Evolutionary conservation across 2,329 filamentous ascomycete species (phyloP).

Genomic region (Alternaria arbusti): DNA sequence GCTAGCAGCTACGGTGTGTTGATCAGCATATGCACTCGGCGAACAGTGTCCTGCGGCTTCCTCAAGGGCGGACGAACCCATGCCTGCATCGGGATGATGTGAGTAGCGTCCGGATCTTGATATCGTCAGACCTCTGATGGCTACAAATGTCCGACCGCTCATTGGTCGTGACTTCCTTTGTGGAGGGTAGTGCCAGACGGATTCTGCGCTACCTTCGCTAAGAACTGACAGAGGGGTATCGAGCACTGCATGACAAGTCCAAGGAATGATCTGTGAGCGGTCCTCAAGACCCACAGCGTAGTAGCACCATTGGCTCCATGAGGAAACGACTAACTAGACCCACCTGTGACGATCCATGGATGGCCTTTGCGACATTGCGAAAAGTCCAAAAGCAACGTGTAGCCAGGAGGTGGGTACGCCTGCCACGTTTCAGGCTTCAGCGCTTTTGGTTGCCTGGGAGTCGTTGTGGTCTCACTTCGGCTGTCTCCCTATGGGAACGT

Average conservation of each 20-base stretch:
- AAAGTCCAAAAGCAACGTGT: slow-evolving; percentile 3
- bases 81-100: slow-evolving; percentile 2
- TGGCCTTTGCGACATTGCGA: background rate
- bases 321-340: background rate
- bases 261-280: slow-evolving; percentile 4
- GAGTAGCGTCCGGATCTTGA: slow-evolving; percentile 11
- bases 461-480: background rate
- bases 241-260: slow-evolving; percentile 8
- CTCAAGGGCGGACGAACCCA: slow-evolving; percentile 9
- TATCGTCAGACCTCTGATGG: slow-evolving; percentile 7
- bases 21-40: slow-evolving; percentile 21
- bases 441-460: background rate
- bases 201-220: slow-evolving; percentile 1
- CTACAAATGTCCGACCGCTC: slow-evolving; percentile 5
- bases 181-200: slow-evolving; percentile 12
- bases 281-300: slow-evolving; percentile 4
- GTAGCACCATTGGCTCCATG: background rate
- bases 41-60: slow-evolving; percentile 13
- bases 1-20: slow-evolving; percentile 18
- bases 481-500: background rate
- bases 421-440: background rate
- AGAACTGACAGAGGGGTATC: slow-evolving; percentile 18
- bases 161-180: slow-evolving; percentile 26
- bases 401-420: background rate
- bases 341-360: slow-evolving; percentile 1